phyloP scores from a whole-genome alignment of 257 asterid species.

The Perilla frutescens region DNA sequence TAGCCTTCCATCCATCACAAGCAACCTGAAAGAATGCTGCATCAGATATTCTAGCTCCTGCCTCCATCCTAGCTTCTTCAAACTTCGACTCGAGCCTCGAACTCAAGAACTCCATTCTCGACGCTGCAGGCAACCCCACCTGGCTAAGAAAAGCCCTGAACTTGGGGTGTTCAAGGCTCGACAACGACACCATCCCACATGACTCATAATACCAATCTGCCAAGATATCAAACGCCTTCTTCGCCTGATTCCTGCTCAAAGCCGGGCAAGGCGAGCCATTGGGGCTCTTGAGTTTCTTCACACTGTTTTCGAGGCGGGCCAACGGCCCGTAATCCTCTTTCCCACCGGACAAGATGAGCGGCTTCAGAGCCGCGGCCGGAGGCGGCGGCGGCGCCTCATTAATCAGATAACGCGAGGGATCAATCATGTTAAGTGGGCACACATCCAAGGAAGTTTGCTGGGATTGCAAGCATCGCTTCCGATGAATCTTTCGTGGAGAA shows the following conservation, averaged over 20 bases:
- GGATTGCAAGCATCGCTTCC: slow-evolving; percentile 55
- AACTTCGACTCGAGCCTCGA: slow-evolving; percentile 68
- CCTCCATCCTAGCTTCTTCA: slow-evolving; percentile 59
- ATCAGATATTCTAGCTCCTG: slow-evolving; percentile 66
- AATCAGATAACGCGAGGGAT: slow-evolving; percentile 37
- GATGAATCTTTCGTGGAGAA: slow-evolving; percentile 57
- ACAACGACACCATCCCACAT: slow-evolving; percentile 60
- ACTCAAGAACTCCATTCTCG: slow-evolving; percentile 53
- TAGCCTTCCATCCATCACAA: slow-evolving; percentile 70
- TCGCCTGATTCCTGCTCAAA: slow-evolving; percentile 61
- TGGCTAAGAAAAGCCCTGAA: slow-evolving; percentile 73
- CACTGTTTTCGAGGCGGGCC: slow-evolving; percentile 76
- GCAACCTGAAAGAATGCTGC: slow-evolving; percentile 75
- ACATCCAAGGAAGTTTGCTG: slow-evolving; percentile 47
- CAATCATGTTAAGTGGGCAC: slow-evolving; percentile 49
- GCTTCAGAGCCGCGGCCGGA: slow-evolving; percentile 43
- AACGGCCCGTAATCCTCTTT: slow-evolving; percentile 77
- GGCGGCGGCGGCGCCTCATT: slow-evolving; percentile 41
- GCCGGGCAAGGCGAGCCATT: slow-evolving; percentile 57
- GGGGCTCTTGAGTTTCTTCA: slow-evolving; percentile 71
- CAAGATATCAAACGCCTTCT: slow-evolving; percentile 54
- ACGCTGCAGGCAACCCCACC: slow-evolving; percentile 65
- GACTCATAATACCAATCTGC: slow-evolving; percentile 88
- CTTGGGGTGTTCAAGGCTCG: slow-evolving; percentile 74
- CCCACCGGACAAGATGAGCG: slow-evolving; percentile 69